A percentile compares a stretch with the other conserved stretches of the same genome.
Conservation (phyloP, 2,329 filamentous ascomycete species). For the Xylaria sp. region DNA sequence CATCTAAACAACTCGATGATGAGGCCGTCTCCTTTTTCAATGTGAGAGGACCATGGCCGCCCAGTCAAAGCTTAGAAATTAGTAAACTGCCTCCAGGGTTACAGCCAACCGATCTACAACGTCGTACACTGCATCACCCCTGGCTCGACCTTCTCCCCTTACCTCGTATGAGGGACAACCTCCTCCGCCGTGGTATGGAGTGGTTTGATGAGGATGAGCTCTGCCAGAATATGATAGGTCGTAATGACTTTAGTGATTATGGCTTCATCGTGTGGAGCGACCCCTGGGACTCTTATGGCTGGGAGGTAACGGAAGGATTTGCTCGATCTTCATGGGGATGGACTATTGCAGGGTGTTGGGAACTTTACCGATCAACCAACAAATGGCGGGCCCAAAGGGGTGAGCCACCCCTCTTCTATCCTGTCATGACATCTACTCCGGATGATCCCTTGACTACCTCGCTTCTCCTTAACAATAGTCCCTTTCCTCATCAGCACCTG, state of each 20-base stretch:
- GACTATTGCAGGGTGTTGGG: conserved; percentile 32
- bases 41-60: background rate
- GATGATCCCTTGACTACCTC: background rate
- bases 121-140: conserved; percentile 47
- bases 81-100: conserved; percentile 34
- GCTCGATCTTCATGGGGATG: conserved; percentile 28
- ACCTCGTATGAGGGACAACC: conserved; percentile 49
- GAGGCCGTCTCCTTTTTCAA: conserved; percentile 35
- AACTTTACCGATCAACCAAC: conserved; percentile 32
- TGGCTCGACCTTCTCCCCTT: conserved; percentile 53
- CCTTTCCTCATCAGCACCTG: background rate
- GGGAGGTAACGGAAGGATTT: conserved; percentile 36
- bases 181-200: conserved; percentile 36
- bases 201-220: conserved; percentile 39
- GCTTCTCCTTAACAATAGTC: background rate
- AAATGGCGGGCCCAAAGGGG: conserved; percentile 34
- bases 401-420: conserved; percentile 32
- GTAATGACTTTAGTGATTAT: conserved; percentile 2
- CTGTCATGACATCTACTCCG: background rate
- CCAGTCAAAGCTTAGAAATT: background rate
- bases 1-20: conserved; percentile 30
- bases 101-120: conserved; percentile 48
- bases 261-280: conserved; percentile 36
- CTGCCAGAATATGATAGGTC: conserved; percentile 24
- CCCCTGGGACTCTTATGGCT: conserved; percentile 32